Conservation (phyloP, 805 yeast species). For the Lachancea mirantina region DNA sequence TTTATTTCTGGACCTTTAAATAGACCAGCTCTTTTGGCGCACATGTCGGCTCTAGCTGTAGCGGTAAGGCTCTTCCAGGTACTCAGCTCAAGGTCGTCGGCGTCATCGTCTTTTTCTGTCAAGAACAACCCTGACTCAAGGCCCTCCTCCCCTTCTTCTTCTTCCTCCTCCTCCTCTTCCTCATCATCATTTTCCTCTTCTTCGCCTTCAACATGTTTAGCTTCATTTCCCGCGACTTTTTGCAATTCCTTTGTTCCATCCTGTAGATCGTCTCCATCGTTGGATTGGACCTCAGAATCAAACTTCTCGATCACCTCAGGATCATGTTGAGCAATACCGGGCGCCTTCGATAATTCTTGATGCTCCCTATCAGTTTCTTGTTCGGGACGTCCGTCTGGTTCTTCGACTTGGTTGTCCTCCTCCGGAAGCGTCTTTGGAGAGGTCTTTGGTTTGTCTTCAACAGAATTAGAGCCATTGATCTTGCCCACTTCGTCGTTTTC, state of each 20-base stretch:
- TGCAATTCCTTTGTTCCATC: constrained; percentile 26
- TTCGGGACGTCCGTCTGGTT: constrained; percentile 3
- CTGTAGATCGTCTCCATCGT: no score
- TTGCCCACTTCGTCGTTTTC: constrained; percentile 5
- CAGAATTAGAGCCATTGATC: no score
- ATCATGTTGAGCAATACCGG: no score
- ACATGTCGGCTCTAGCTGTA: constrained; percentile 66
- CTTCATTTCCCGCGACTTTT: constrained; percentile 19
- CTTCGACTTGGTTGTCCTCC: constrained; percentile 36
- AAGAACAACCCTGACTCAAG: constrained; percentile 38
- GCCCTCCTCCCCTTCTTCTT: constrained; percentile 40
- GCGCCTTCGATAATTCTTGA: no score
- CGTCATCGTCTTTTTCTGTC: constrained; percentile 50
- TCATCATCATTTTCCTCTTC: constrained; percentile 26
- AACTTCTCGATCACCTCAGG: no score
- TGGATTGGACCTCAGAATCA: no score
- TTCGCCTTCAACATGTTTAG: constrained; percentile 32
- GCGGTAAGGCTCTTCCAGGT: constrained; percentile 84
- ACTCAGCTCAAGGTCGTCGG: constrained; percentile 64
- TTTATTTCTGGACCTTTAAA: constrained; percentile 57
- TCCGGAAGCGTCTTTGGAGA: no score
- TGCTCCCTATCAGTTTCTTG: constrained; percentile 9
- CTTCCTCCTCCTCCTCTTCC: constrained; percentile 34
- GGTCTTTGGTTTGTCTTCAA: no score
- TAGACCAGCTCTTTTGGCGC: constrained; percentile 57